These are phyloP conservation scores for Trametes sp. DNA, from an alignment of 1,284 basidiomycete genomes.

Conservation along the genomic window DNA sequence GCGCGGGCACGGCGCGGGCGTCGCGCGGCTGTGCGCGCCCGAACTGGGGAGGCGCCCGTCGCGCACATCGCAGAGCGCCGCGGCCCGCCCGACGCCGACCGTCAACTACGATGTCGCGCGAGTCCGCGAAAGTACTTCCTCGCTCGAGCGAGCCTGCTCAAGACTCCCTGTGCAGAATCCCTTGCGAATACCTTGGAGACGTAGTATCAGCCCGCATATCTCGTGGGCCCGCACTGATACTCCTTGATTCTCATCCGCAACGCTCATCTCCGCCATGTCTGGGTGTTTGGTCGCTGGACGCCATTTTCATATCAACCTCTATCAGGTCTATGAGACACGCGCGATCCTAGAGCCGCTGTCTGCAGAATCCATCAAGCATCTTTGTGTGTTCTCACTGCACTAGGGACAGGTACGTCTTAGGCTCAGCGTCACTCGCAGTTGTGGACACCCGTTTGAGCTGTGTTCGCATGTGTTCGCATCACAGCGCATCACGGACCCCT, in stretches of 20 bases:
- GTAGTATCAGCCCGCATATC: no score
- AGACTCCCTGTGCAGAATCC: no score
- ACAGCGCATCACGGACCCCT: slow-evolving; percentile 81
- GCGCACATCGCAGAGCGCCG: slow-evolving; percentile 14
- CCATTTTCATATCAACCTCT: slow-evolving; percentile 75
- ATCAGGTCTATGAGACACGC: slow-evolving; percentile 85
- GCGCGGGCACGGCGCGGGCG: no score
- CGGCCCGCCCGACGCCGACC: slow-evolving; percentile 11
- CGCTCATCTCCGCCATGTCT: slow-evolving; percentile 58
- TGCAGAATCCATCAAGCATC: slow-evolving; percentile 85
- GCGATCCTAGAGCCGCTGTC: slow-evolving; percentile 82
- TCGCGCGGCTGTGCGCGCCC: no score
- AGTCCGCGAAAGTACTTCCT: neutral
- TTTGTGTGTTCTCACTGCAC: slow-evolving; percentile 88
- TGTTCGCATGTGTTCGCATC: neutral
- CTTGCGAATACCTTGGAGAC: no score
- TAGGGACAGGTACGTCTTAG: slow-evolving; percentile 82
- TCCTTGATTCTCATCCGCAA: neutral
- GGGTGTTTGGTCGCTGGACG: slow-evolving; percentile 82
- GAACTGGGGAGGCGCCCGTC: neutral
- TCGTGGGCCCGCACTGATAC: no score
- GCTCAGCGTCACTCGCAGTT: neutral
- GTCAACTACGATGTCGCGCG: neutral
- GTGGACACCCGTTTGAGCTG: neutral
- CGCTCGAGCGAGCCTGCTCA: no score